Evolutionary conservation across 169 alveolate genomes (phyloP), one percentile per base, ranked within the genome.

Genomic region (Amoebophrya sp.): DNA sequence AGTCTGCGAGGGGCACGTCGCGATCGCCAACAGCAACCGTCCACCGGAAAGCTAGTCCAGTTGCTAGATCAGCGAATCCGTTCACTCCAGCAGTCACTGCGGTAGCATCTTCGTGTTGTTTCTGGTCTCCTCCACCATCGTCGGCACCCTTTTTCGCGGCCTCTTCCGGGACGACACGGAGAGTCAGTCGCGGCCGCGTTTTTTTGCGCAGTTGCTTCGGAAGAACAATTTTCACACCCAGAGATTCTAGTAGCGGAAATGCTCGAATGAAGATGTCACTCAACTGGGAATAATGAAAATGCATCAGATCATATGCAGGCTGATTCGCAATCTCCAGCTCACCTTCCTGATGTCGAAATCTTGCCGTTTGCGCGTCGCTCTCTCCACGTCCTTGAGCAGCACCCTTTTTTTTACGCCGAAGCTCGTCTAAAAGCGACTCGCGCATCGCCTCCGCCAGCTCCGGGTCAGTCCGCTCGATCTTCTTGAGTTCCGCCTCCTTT

Each of bases 181-280:
- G 0, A 65, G 33, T 6, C 2, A 26, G 83, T 10, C 83, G 83
- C 83, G 83, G 83, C 36, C 1, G 2, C 83, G 2, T 36, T 12
- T 18, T 6, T 47, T 65, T 65, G 10, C n/a, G 18, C 33, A 65
- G 33, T 26, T 6, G 3, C 83, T 65, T 65, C 83, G 83, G 83
- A 0, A 65, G 83, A 65, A 65, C n/a, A 36, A 65, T 65, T 26
- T 65, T 65, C 83, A 65, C 83, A 36, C 83, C 83, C 83, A 65
- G 83, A 0, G 83, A 65, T 36, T 65, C 83, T 36, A 65, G 83
- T 36, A 65, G 83, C 83, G 83, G 83, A 36, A 65, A 65, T 1
- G n/a, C 83, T 0, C 26, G 36, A 6, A 65, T 29, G 33, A 65
- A 65, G 83, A 65, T 65, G 83, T 65, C 83, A 36, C 36, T 36